These are phyloP conservation scores for Elasticomyces elasticus DNA, from an alignment of 495 filamentous ascomycete species.

Conservation along the genomic window DNA sequence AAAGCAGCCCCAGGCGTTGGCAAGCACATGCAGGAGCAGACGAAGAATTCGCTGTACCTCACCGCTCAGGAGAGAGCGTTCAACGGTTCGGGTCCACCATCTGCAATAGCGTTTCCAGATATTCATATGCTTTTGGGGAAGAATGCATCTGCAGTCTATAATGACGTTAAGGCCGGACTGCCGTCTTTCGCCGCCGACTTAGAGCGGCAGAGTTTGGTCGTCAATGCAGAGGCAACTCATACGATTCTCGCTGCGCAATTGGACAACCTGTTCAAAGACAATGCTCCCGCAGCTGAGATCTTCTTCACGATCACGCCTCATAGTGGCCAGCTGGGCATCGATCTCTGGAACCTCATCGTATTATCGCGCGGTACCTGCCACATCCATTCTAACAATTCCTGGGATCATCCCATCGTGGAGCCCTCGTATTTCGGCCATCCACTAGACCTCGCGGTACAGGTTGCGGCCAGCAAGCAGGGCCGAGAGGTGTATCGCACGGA, in stretches of 20 bases:
- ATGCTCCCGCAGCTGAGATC: not conserved
- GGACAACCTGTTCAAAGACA: not conserved
- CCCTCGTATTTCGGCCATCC: slow-evolving; percentile 6
- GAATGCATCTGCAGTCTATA: not conserved
- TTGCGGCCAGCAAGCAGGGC: not conserved
- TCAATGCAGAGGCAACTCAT: not conserved
- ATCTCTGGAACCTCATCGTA: not conserved
- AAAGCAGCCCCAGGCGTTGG: slow-evolving; percentile 41
- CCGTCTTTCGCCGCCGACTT: not conserved
- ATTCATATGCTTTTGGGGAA: not conserved
- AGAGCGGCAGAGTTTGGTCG: not conserved
- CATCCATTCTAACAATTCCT: slow-evolving; percentile 2
- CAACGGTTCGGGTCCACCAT: not conserved
- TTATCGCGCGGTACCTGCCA: slow-evolving; percentile 7
- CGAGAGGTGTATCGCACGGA: slow-evolving; percentile 29
- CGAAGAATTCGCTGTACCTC: not conserved
- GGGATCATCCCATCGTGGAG: slow-evolving; percentile 9
- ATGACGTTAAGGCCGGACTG: not conserved
- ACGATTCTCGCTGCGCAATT: not conserved
- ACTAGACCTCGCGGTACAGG: slow-evolving; percentile 1
- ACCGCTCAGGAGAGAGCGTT: not conserved
- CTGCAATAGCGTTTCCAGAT: not conserved
- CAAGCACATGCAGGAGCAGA: slow-evolving; percentile 42
- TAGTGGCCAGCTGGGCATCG: not conserved
- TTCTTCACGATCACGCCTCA: not conserved